phyloP scores from a whole-genome alignment of 2,329 filamentous ascomycete genomes.

The Fusarium sp. region DNA sequence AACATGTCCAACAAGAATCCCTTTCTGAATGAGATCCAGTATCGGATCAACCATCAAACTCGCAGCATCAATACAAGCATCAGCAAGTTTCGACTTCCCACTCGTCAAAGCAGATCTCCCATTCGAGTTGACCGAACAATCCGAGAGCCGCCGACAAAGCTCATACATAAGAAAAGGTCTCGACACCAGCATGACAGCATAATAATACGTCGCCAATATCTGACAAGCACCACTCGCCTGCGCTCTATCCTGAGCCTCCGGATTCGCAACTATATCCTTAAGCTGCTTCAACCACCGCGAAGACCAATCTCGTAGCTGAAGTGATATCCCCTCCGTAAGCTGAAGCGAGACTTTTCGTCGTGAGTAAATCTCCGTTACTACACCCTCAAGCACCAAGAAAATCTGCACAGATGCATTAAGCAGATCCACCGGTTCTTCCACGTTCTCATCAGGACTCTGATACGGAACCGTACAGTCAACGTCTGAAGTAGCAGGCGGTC shows the following conservation, averaged over 20 bases:
- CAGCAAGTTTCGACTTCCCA: slow-evolving; percentile 60
- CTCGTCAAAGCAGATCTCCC: slow-evolving; percentile 44
- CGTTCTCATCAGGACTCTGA: slow-evolving; percentile 46
- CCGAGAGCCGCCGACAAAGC: slow-evolving; percentile 56
- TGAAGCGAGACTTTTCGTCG: slow-evolving; percentile 62
- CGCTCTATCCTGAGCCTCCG: slow-evolving; percentile 32
- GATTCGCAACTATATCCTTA: slow-evolving; percentile 48
- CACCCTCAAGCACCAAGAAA: slow-evolving; percentile 59
- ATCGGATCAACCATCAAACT: slow-evolving; percentile 62
- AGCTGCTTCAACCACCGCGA: slow-evolving; percentile 57
- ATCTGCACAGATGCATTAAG: slow-evolving; percentile 64
- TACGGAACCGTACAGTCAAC: slow-evolving; percentile 64
- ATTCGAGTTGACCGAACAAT: slow-evolving; percentile 35
- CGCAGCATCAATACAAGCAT: slow-evolving; percentile 65
- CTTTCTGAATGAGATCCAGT: slow-evolving; percentile 54
- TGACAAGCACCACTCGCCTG: slow-evolving; percentile 59
- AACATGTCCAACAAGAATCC: slow-evolving; percentile 54
- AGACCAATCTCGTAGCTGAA: slow-evolving; percentile 62
- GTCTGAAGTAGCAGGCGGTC: slow-evolving; percentile 62
- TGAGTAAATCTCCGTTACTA: slow-evolving; percentile 63
- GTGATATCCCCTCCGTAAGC: slow-evolving; percentile 62
- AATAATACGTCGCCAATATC: slow-evolving; percentile 63
- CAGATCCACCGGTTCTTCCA: slow-evolving; percentile 54
- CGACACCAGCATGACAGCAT: slow-evolving; percentile 66
- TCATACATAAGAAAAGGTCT: slow-evolving; percentile 66